phyloP scores from a whole-genome alignment of 768 basidiomycete species.

The Boletus insuetus region DNA sequence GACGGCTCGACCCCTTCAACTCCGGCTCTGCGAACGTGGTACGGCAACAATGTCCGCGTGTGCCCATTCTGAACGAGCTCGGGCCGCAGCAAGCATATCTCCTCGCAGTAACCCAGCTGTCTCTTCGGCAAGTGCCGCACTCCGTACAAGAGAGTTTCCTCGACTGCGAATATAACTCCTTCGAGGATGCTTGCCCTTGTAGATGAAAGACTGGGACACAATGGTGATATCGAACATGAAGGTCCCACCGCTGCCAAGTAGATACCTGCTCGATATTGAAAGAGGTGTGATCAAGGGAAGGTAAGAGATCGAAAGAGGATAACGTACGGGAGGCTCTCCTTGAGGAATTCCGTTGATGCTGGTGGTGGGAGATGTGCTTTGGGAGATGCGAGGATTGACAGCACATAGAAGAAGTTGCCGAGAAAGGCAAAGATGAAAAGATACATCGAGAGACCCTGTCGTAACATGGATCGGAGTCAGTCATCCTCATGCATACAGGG shows the following conservation, averaged over 20 bases:
- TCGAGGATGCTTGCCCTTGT: slow-evolving; percentile 51
- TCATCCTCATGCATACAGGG: background rate
- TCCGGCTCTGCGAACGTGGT: slow-evolving; percentile 38
- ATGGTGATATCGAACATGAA: slow-evolving; percentile 92
- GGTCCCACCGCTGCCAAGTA: slow-evolving; percentile 91
- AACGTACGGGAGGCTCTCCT: slow-evolving; percentile 83
- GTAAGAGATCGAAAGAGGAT: background rate
- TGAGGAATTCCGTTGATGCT: slow-evolving; percentile 62
- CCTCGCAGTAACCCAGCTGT: slow-evolving; percentile 47
- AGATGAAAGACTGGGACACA: slow-evolving; percentile 79
- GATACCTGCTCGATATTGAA: slow-evolving; percentile 49
- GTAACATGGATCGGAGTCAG: slow-evolving; percentile 3
- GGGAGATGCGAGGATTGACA: slow-evolving; percentile 83
- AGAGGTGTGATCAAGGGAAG: background rate
- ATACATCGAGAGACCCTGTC: slow-evolving; percentile 86
- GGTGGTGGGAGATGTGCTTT: slow-evolving; percentile 54
- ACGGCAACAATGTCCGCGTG: slow-evolving; percentile 19
- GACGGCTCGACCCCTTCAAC: slow-evolving; percentile 21
- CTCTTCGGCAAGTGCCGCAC: slow-evolving; percentile 40
- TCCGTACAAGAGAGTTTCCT: slow-evolving; percentile 27
- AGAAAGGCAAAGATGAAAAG: slow-evolving; percentile 92
- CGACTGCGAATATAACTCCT: slow-evolving; percentile 21
- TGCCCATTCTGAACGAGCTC: slow-evolving; percentile 21
- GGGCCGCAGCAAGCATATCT: slow-evolving; percentile 36
- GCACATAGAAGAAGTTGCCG: slow-evolving; percentile 91